Evolutionary conservation across 176 grass and related monocot genomes (phyloP), one percentile per base, ranked within the genome.

Genomic region (Poa pratensis): DNA sequence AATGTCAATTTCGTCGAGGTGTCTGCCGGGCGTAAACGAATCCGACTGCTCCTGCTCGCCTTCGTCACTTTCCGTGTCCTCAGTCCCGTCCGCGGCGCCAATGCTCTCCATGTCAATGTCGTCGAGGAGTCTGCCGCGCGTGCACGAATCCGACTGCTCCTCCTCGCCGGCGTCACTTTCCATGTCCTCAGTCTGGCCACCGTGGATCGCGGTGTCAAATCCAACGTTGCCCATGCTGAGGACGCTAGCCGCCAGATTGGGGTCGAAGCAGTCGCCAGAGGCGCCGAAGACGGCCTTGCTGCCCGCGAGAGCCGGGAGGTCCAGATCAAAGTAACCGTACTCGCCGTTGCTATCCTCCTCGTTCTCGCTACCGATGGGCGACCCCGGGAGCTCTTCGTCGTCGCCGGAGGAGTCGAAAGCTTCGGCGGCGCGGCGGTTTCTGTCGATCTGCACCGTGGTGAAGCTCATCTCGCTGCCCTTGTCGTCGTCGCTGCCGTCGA

Each of bases 201-300:
- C 34, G 18, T 68, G 34, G 8, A n/a, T n/a, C 3, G 8, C 66
- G 9, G 34, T 12, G 67, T 14, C 37, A 42, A 23, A 26, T 16
- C 23, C 70, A 18, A 73, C 43, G 70, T 7, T 73, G 43, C 70
- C 70, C 71, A 74, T 51, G 71, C 71, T 74, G 24, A 74, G 45
- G 71, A 51, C 50, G 45, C 71, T 18, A 30, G 24, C 45, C 45
- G 45, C 71, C 15, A 74, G 23, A 28, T 19, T 49, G 45, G 17
- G 1, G 48, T 74, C 45, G 45, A 74, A 74, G 71, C 45, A 18
- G 23, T 74, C 24, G 45, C 24, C 71, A 1, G 45, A 18, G 45
- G 71, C 45, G 71, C 45, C 45, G 45, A 74, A 74, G 23, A 74
- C 71, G 45, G 71, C 71, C 7, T 74, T 51, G 71, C 24, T 74